phyloP scores from a whole-genome alignment of 345 rosid species.

The Orychophragmus violaceus region DNA sequence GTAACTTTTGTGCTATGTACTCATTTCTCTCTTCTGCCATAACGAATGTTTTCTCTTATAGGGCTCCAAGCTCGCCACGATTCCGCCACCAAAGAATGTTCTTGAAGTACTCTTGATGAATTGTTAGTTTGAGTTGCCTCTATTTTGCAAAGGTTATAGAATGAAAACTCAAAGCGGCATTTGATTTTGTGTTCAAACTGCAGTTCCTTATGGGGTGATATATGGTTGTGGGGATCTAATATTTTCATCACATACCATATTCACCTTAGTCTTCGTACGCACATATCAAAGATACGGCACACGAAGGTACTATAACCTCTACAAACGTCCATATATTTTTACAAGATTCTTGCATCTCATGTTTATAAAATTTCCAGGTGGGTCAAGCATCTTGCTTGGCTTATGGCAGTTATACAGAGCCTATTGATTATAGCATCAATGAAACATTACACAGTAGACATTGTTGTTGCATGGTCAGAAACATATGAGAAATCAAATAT shows the following conservation, averaged over 20 bases:
- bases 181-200: constrained; percentile 18
- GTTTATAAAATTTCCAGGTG: constrained; percentile 34
- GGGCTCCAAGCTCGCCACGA: constrained; percentile 71
- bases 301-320: constrained; percentile 37
- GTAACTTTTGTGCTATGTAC: background rate
- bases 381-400: constrained; percentile 68
- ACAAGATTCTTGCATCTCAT: background rate
- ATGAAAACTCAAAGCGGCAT: background rate
- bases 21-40: background rate
- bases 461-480: constrained; percentile 75
- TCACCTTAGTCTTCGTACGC: constrained; percentile 64
- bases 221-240: constrained; percentile 90
- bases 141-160: background rate
- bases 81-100: constrained; percentile 56
- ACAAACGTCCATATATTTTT: no score
- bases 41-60: constrained; percentile 21
- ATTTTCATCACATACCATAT: constrained; percentile 91
- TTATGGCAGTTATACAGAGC: constrained; percentile 66
- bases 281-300: constrained; percentile 69
- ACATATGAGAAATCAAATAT: background rate
- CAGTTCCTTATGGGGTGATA: constrained; percentile 68
- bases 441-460: constrained; percentile 80
- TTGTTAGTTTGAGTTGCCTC: constrained; percentile 36
- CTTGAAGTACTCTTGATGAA: constrained; percentile 57
- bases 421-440: constrained; percentile 79